Base-by-base conservation (phyloP, 2,329 filamentous ascomycete genomes). In the Neophaeococcomyces mojaviensis region DNA sequence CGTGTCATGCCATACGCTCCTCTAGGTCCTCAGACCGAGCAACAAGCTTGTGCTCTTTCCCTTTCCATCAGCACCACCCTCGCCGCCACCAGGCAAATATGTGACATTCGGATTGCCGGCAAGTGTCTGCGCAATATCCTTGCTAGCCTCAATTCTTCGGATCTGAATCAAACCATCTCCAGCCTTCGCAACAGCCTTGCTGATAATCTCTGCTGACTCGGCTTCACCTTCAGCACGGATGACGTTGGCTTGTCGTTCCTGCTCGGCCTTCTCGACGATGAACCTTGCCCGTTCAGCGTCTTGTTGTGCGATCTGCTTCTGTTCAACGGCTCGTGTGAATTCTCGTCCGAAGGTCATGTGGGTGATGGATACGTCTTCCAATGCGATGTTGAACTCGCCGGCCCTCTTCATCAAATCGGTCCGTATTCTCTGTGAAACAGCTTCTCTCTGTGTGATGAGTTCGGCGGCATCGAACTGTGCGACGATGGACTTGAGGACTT, bases 321-420 rank as follows among this genome's bases (percentile, higher is more conserved):
- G 92, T 74, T 98, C 92, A 61, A 98, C 92, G 55, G 92, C 92
- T 69, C 87, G 86, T 51, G 92, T 98, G 77, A 98, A 98, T 71
- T 98, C 92, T 69, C 90, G 90, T 59, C 92, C 92, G 66, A 98
- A 98, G 44, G 92, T 98, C 92, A 98, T 98, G 78, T 98, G 92
- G 51, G 92, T 98, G 69, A 98, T 98, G 64, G 88, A 94, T 50
- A 98, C 92, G 64, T 98, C 92, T 71, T 98, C 92, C 44, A 98
- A 86, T 22, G 88, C 88, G 64, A 98, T 98, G 77, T 98, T 95
- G 81, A 98, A 98, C 69, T 98, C 92, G 61, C 83, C 74, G 39
- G 92, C 92, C 61, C 92, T 89, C 73, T 85, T 88, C 64, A 92
- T 83, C 40, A 98, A 81, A 66, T 98, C 92, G 58, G 78, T 77